phyloP scores from a whole-genome alignment of 2,329 filamentous ascomycete genomes.

The Aspergillus sp. region DNA sequence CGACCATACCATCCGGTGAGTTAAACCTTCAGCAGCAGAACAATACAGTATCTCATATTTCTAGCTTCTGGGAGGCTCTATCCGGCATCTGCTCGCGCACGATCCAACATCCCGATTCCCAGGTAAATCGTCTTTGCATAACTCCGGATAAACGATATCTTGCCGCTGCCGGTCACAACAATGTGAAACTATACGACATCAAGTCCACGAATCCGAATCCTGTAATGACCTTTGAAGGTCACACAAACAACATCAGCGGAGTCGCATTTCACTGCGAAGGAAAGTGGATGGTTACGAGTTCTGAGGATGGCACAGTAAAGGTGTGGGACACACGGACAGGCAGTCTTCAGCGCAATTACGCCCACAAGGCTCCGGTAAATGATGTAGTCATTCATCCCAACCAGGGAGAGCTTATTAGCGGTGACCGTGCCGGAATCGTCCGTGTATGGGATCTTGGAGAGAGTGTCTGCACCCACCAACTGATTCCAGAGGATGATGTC shows the following conservation, averaged over 20 bases:
- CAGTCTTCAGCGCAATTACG: constrained; percentile 88
- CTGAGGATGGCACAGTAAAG: constrained; percentile 94
- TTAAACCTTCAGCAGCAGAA: constrained; percentile 7
- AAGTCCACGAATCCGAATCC: constrained; percentile 97
- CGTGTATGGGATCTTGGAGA: constrained; percentile 95
- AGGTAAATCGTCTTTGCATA: constrained; percentile 97
- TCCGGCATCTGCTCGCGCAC: constrained; percentile 97
- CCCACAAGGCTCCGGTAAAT: constrained; percentile 85
- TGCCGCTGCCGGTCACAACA: constrained; percentile 78
- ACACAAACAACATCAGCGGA: constrained; percentile 93
- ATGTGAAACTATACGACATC: constrained; percentile 97
- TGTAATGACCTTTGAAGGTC: constrained; percentile 90
- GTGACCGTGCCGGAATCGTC: constrained; percentile 89
- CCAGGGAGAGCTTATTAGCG: constrained; percentile 96
- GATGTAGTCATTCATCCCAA: constrained; percentile 99
- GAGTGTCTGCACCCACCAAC: constrained; percentile 94
- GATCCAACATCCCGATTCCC: constrained; percentile 96
- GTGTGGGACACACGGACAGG: constrained; percentile 93
- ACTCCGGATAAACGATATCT: constrained; percentile 97
- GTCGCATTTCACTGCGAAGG: constrained; percentile 98
- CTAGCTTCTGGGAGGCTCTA: constrained; percentile 95
- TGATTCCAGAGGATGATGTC: constrained; percentile 95
- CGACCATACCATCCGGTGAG: constrained; percentile 75
- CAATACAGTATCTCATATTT: constrained; percentile 1
- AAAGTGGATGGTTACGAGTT: constrained; percentile 99